Conservation (phyloP, 1,139 yeast species). For the Martiniozyma asiatica region DNA sequence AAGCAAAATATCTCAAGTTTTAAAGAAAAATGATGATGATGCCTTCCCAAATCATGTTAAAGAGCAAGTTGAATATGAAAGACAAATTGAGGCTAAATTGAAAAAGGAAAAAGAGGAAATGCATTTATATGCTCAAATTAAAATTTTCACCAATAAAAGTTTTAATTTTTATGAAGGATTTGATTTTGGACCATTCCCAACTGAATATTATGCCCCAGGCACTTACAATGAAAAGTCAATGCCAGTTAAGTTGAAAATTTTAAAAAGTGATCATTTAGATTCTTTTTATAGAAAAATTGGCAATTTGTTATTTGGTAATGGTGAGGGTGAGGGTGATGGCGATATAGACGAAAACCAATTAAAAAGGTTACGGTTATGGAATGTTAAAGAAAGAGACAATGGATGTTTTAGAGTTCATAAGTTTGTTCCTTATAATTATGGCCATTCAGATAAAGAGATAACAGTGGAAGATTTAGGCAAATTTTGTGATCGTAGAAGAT, state of each 20-base stretch:
- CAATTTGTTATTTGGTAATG: constrained; percentile 41
- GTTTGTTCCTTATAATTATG: constrained; percentile 28
- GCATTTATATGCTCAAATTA: constrained; percentile 55
- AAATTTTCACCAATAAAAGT: constrained; percentile 36
- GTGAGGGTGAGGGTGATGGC: constrained; percentile 31
- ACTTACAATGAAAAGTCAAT: constrained; percentile 35
- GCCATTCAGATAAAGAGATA: constrained; percentile 20
- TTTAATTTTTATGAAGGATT: constrained; percentile 58
- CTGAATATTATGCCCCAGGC: constrained; percentile 36
- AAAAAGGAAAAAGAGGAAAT: constrained; percentile 65
- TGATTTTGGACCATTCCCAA: constrained; percentile 60
- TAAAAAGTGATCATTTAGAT: constrained; percentile 43
- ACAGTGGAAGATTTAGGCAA: constrained; percentile 18
- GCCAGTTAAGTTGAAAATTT: constrained; percentile 41
- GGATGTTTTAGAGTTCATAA: constrained; percentile 58
- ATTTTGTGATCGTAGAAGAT: constrained; percentile 11
- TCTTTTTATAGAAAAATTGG: too few species aligned
- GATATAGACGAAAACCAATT: constrained; percentile 9
- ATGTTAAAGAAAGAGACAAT: constrained; percentile 59
- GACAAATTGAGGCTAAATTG: constrained; percentile 39
- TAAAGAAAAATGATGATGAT: constrained; percentile 44
- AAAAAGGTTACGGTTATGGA: constrained; percentile 46
- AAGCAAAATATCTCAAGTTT: constrained; percentile 41
- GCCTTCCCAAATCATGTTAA: constrained; percentile 66
- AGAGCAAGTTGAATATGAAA: constrained; percentile 49